These are phyloP conservation scores for Chenopodium suecicum DNA, from an alignment of 148 eudicot species.

Conservation along the genomic window DNA sequence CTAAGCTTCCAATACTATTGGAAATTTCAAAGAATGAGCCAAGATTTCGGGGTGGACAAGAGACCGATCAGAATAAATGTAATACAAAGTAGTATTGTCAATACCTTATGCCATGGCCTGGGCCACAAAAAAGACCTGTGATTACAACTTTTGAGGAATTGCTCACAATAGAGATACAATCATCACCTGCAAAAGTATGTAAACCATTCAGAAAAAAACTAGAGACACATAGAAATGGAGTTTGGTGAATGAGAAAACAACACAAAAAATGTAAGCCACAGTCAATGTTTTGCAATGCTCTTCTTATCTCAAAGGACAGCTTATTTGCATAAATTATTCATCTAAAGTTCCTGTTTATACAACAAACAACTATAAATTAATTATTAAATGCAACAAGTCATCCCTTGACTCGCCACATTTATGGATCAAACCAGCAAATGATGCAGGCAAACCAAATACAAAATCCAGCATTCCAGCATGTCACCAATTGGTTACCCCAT, in stretches of 20 bases:
- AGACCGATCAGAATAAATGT: background rate
- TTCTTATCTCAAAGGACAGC: too few species aligned
- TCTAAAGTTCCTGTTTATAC: background rate
- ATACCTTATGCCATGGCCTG: constrained; percentile 98
- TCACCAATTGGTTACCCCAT: too few species aligned
- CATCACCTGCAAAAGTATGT: constrained; percentile 63
- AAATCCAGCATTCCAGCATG: background rate
- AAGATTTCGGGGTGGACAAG: background rate
- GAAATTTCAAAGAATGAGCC: background rate
- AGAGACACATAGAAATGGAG: background rate
- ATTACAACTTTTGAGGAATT: constrained; percentile 63
- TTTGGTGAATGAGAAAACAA: background rate
- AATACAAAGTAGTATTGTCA: background rate
- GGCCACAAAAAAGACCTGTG: constrained; percentile 58
- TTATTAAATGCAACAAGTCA: background rate
- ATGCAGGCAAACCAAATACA: background rate
- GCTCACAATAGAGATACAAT: constrained; percentile 83
- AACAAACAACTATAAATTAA: background rate
- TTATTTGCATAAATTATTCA: too few species aligned
- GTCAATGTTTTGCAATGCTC: too few species aligned
- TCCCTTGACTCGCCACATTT: background rate
- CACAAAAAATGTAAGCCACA: background rate
- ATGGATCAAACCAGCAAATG: background rate
- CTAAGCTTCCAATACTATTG: constrained; percentile 87
- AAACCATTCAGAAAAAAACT: background rate